A percentile compares a stretch with the other conserved stretches of the same genome.
Evolutionary conservation across 495 filamentous ascomycete species (phyloP).

Genomic region (Aspergillus campestris): DNA sequence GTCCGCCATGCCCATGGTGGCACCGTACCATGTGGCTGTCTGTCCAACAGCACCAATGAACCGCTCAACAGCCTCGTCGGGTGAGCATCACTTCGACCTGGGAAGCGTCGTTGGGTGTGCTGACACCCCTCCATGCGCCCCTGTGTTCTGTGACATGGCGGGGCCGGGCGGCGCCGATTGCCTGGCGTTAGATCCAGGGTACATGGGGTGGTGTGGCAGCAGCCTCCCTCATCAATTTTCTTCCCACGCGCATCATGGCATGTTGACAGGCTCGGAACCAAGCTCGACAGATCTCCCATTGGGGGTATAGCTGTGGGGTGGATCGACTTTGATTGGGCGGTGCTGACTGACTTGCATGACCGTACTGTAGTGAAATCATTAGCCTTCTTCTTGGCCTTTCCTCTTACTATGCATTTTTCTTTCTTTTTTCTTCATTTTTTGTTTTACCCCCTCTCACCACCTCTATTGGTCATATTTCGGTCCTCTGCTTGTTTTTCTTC

Average conservation of each 20-base stretch:
- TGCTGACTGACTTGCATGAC: conserved; percentile 8
- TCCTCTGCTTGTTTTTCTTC: conserved; percentile 1
- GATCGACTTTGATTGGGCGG: neutral
- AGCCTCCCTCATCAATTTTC: conserved; percentile 3
- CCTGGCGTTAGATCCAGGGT: conserved; percentile 12
- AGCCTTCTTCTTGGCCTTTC: conserved; percentile 2
- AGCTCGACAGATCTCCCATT: conserved; percentile 15
- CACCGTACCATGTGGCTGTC: conserved; percentile 7
- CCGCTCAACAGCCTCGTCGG: conserved; percentile 3
- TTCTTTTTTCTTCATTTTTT: conserved; percentile 1
- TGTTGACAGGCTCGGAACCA: conserved; percentile 8
- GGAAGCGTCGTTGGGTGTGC: conserved; percentile 21
- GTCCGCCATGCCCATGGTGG: conserved; percentile 4
- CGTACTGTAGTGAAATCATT: conserved; percentile 1
- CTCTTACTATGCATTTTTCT: conserved; percentile 1
- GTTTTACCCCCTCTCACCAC: neutral
- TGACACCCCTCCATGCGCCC: conserved; percentile 14
- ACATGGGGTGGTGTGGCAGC: conserved; percentile 15
- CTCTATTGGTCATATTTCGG: too few species aligned
- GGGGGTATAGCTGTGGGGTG: conserved; percentile 8
- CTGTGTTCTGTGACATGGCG: conserved; percentile 18
- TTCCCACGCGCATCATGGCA: conserved; percentile 7
- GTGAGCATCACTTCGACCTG: conserved; percentile 13
- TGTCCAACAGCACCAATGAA: conserved; percentile 9
- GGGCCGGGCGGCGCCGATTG: conserved; percentile 11